Base-by-base conservation (phyloP, 805 yeast species). In the Saturnispora sanitii region DNA sequence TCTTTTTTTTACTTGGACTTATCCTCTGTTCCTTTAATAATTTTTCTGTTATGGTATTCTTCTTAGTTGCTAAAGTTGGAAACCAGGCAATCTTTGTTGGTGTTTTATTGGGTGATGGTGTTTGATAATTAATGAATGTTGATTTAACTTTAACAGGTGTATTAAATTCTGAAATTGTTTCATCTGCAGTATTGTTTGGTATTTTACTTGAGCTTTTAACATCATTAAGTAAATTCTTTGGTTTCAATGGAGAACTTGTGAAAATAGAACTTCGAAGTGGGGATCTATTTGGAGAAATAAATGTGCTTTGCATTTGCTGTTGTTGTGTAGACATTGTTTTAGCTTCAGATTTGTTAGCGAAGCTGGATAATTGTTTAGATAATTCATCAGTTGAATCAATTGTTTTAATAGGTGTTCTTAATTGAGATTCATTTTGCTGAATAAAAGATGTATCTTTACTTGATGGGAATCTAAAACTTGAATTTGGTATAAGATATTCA, bases 1-100 rank as follows among this genome's bases (percentile, higher is more conserved):
- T 66, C 44, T 68, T 66, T 54, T 69, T 64, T 43, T 70, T 57
- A 27, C 65, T 61, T 8, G 75, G 71, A 11, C 76, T 64, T n/a
- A 64, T 57, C 35, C 65, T 67, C 50, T 68, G 70, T 36, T 54
- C 58, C 46, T 51, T 48, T 12, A 58, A 49, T 33, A 60, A 51
- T 37, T 55, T 49, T 30, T 57, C 58, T 1, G 59, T 51, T 21
- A 46, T 37, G 22, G 56, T 42, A 43, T 58, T 51, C 39, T 59
- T 49, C 42, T 59, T 54, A 23, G 65, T 50, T 43, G 64, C 49
- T 35, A 62, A 42, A 12, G 59, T 54, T 37, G 62, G 61, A 33
- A 62, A 57, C 67, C 64, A 56, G 30, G 52, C 50, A 7, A 33
- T 56, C 51, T 49, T 61, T 47, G 45, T 54, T 50, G 49, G 58